Percentiles rank a stretch among this genome's conserved stretches.
phyloP scores from a whole-genome alignment of 2,329 filamentous ascomycete species.

The Trichoderma koningii region DNA sequence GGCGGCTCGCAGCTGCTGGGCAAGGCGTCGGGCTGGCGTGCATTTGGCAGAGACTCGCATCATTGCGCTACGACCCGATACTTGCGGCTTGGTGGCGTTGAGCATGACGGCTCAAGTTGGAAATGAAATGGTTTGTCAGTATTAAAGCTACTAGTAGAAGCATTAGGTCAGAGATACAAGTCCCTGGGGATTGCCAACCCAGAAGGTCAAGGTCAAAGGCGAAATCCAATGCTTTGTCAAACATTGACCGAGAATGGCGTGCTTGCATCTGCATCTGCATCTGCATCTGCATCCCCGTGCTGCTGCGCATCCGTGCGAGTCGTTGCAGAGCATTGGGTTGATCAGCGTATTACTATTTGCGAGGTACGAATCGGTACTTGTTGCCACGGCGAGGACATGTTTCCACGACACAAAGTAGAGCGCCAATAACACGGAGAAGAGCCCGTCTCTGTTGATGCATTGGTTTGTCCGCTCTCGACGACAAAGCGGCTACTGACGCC shows the following conservation, averaged over 20 bases:
- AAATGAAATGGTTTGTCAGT: neutral
- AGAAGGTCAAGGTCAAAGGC: neutral
- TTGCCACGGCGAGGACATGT: too few relatives aligned
- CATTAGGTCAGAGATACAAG: neutral
- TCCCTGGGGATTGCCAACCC: neutral
- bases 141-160: slow-evolving; percentile 17
- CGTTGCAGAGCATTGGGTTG: neutral
- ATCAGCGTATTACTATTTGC: neutral
- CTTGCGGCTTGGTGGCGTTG: slow-evolving; percentile 2
- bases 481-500: too few relatives aligned
- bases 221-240: slow-evolving; percentile 11
- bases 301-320: slow-evolving; percentile 2
- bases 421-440: neutral
- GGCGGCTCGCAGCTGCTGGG: neutral
- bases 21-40: slow-evolving; percentile 19
- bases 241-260: slow-evolving; percentile 16
- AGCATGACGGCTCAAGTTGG: too few relatives aligned
- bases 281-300: too few relatives aligned
- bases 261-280: neutral
- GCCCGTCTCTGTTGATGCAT: neutral
- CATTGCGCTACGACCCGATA: slow-evolving; percentile 24
- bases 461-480: too few relatives aligned
- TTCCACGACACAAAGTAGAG: too few relatives aligned
- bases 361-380: too few relatives aligned
- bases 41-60: slow-evolving; percentile 26